Percentiles rank a stretch among this genome's conserved stretches.
phyloP scores from a whole-genome alignment of 2,329 filamentous ascomycete species.

The Raffaelea albimanens region DNA sequence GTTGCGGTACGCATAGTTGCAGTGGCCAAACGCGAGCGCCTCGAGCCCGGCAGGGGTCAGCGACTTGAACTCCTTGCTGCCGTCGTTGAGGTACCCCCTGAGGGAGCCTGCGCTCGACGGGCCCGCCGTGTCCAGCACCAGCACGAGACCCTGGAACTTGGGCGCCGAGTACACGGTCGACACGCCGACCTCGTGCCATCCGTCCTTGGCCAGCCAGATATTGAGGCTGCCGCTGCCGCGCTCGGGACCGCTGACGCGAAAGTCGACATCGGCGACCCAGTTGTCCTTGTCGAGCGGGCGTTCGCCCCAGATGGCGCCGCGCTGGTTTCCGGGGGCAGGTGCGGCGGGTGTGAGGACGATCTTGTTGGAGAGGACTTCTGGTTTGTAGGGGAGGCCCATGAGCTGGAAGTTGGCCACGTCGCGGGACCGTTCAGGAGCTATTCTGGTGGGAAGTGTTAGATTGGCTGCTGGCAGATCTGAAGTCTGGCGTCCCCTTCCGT shows the following conservation, averaged over 20 bases:
- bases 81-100: constrained; percentile 90
- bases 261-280: constrained; percentile 80
- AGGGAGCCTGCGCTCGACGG: constrained; percentile 60
- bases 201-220: constrained; percentile 77
- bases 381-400: constrained; percentile 42
- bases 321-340: constrained; percentile 73
- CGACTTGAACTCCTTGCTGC: constrained; percentile 65
- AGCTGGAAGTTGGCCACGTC: constrained; percentile 46
- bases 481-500: not conserved
- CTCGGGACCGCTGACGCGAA: constrained; percentile 79
- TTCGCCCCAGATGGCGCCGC: constrained; percentile 75
- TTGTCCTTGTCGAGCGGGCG: constrained; percentile 49
- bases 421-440: constrained; percentile 51
- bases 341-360: constrained; percentile 82
- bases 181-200: constrained; percentile 53
- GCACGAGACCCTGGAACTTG: constrained; percentile 80
- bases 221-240: constrained; percentile 82
- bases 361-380: constrained; percentile 74
- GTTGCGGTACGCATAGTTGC: constrained; percentile 84
- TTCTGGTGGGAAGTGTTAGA: constrained; percentile 29
- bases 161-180: constrained; percentile 77
- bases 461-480: not conserved
- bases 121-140: constrained; percentile 78
- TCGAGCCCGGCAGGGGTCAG: constrained; percentile 65
- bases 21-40: constrained; percentile 84